A percentile compares a stretch with the other conserved stretches of the same genome.
These are phyloP conservation scores for Salix exigua DNA, from an alignment of 345 rosid species.

Conservation along the genomic window DNA sequence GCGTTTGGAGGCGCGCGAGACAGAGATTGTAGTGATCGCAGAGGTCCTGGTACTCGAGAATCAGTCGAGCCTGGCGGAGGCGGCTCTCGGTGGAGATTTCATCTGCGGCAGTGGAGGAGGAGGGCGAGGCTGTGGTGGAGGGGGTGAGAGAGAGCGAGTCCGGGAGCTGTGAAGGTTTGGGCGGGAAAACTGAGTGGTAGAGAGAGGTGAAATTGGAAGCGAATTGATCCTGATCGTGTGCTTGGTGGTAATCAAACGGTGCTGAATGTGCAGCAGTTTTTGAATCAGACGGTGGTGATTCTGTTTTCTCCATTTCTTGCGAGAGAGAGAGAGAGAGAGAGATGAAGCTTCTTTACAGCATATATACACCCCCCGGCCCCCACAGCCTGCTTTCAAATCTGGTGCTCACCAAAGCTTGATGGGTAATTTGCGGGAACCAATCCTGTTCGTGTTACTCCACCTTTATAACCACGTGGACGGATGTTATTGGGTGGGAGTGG, in stretches of 20 bases:
- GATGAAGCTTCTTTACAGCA: not conserved
- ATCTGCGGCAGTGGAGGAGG: constrained; percentile 16
- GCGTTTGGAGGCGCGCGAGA: constrained; percentile 42
- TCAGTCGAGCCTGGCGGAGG: constrained; percentile 63
- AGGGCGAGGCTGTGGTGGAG: constrained; percentile 44
- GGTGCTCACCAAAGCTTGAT: not conserved
- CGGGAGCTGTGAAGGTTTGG: constrained; percentile 41
- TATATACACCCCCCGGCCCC: not conserved
- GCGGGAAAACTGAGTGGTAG: constrained; percentile 64
- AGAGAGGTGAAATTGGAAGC: constrained; percentile 50
- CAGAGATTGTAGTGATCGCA: constrained; percentile 49
- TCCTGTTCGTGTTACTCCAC: not conserved
- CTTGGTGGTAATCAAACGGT: constrained; percentile 18
- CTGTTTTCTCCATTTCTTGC: constrained; percentile 34
- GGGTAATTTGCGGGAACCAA: not conserved
- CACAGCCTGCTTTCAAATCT: not conserved
- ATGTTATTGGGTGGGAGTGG: not conserved
- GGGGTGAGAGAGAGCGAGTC: constrained; percentile 43
- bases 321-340: not conserved
- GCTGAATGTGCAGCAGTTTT: constrained; percentile 24
- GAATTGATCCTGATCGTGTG: constrained; percentile 32
- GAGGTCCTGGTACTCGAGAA: constrained; percentile 66
- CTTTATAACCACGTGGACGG: not conserved
- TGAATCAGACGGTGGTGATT: constrained; percentile 31
- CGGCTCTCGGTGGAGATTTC: constrained; percentile 50